Conservation (phyloP, 805 yeast species). For the Vanderwaltozyma yarrowii region DNA sequence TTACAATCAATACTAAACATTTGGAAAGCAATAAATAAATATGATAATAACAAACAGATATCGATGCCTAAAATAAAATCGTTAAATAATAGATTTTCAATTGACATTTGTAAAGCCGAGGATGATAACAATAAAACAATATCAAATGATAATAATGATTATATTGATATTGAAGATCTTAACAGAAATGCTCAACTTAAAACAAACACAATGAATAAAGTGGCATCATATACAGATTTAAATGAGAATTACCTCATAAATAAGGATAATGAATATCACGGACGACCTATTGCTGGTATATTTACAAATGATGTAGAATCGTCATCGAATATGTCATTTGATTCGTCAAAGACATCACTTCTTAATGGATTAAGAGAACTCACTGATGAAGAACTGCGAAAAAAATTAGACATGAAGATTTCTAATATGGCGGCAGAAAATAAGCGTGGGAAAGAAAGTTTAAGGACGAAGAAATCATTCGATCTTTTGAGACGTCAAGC, state of each 20-base stretch:
- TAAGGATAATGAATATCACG: too few species aligned
- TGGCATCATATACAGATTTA: not conserved
- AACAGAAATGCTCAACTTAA: not conserved
- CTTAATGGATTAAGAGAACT: conserved; percentile 2
- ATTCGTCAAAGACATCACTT: too few species aligned
- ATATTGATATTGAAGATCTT: not conserved
- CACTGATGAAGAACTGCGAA: conserved; percentile 23
- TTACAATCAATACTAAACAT: not conserved
- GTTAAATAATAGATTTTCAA: conserved; percentile 3
- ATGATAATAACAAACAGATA: not conserved
- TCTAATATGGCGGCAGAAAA: conserved; percentile 23
- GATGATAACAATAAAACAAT: conserved; percentile 1
- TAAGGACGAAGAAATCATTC: conserved; percentile 26
- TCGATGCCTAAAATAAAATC: not conserved
- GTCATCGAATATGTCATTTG: too few species aligned
- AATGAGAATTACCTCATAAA: not conserved
- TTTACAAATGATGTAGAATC: too few species aligned
- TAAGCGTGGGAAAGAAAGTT: conserved; percentile 17
- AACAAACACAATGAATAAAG: not conserved
- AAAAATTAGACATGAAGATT: conserved; percentile 22
- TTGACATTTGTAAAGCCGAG: conserved; percentile 1
- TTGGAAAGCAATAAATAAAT: not conserved
- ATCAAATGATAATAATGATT: not conserved
- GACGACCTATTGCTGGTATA: too few species aligned
- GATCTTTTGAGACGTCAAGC: conserved; percentile 19